A percentile compares a stretch with the other conserved stretches of the same genome.
Conservation (phyloP, 2,329 filamentous ascomycete genomes). For the Nigrospora osmanthi region DNA sequence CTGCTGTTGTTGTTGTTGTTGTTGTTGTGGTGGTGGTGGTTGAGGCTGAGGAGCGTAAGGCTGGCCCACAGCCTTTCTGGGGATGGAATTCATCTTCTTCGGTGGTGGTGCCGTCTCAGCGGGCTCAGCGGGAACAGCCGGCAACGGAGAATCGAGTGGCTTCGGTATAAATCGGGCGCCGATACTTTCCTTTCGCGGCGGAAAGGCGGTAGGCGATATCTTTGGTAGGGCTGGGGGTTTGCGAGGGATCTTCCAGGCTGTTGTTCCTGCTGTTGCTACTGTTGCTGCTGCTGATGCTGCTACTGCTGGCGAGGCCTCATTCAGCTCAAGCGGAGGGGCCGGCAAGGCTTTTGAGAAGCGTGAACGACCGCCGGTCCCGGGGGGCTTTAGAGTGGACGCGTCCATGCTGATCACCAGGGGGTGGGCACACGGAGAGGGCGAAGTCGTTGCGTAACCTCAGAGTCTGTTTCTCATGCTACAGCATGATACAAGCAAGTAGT, state of each 20-base stretch:
- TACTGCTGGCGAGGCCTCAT: slow-evolving; percentile 4
- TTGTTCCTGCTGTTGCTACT: slow-evolving; percentile 3
- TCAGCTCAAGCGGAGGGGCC: slow-evolving; percentile 31
- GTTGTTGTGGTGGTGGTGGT: too few relatives aligned
- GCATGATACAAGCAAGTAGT: too few relatives aligned
- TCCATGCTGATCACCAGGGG: slow-evolving; percentile 12
- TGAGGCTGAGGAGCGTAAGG: background rate
- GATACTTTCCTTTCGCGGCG: slow-evolving; percentile 18
- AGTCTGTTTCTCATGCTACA: too few relatives aligned
- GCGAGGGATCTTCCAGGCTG: slow-evolving; percentile 14
- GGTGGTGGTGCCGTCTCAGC: too few relatives aligned
- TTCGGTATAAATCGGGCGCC: slow-evolving; percentile 15
- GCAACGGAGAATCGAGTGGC: slow-evolving; percentile 20
- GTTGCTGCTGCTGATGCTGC: slow-evolving; percentile 3
- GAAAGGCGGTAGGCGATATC: slow-evolving; percentile 8
- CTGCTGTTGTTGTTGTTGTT: too few relatives aligned
- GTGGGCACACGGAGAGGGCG: background rate
- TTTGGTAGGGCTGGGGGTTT: slow-evolving; percentile 12
- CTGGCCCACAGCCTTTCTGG: slow-evolving; percentile 25
- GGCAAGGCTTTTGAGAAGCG: slow-evolving; percentile 53
- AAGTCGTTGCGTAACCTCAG: background rate
- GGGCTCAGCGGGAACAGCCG: slow-evolving; percentile 17
- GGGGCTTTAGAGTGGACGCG: slow-evolving; percentile 17
- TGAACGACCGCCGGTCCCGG: slow-evolving; percentile 37
- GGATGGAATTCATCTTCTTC: slow-evolving; percentile 22